Evolutionary conservation across 1,139 yeast species (phyloP).

Genomic region (Pichia sp.): DNA sequence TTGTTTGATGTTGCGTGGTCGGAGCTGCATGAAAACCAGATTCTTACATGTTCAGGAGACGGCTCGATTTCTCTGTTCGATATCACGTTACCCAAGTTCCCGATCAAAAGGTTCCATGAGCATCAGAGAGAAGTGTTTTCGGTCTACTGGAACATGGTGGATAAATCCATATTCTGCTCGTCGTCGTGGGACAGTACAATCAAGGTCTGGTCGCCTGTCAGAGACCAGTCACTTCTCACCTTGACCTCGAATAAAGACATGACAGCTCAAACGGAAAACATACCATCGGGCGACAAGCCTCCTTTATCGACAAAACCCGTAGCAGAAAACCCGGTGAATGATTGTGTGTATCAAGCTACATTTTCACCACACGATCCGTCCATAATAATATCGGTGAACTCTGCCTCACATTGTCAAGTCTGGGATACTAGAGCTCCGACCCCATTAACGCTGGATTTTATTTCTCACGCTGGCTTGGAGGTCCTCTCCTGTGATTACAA

Average conservation of each 20-base stretch:
- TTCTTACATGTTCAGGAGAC: constrained; percentile 81
- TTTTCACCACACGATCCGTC: constrained; percentile 86
- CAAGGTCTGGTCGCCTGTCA: constrained; percentile 64
- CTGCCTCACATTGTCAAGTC: constrained; percentile 70
- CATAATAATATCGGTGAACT: constrained; percentile 67
- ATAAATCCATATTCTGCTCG: constrained; percentile 65
- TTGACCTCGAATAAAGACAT: constrained; percentile 41
- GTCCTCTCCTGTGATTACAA: constrained; percentile 83
- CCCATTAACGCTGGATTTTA: constrained; percentile 56
- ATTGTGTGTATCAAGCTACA: constrained; percentile 72
- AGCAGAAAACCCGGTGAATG: constrained; percentile 34
- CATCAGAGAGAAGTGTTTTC: constrained; percentile 85
- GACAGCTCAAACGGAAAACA: constrained; percentile 29
- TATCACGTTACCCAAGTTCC: constrained; percentile 59
- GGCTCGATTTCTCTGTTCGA: constrained; percentile 85
- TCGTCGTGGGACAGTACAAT: constrained; percentile 92
- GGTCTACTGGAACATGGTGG: constrained; percentile 81
- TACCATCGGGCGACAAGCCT: constrained; percentile 19
- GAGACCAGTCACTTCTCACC: constrained; percentile 58
- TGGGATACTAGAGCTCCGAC: constrained; percentile 80
- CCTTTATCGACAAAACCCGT: constrained; percentile 27
- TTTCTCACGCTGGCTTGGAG: constrained; percentile 80
- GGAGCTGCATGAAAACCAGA: constrained; percentile 83
- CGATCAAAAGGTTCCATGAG: constrained; percentile 72
- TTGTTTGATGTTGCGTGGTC: constrained; percentile 88